A percentile compares a stretch with the other conserved stretches of the same genome.
These are phyloP conservation scores for Artemisia annua DNA, from an alignment of 129 eudicot species.

Conservation along the genomic window DNA sequence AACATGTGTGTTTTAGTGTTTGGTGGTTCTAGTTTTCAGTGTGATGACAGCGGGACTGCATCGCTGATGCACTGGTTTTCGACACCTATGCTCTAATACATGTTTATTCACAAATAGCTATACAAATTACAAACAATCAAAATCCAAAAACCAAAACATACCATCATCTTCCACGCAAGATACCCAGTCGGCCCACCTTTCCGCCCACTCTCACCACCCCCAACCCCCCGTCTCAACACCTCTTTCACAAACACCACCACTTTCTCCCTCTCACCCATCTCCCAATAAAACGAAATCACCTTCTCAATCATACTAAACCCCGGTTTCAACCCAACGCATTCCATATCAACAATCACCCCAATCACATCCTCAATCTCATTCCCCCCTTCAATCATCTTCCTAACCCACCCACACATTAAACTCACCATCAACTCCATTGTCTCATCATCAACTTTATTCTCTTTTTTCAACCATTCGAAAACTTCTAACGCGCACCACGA, in stretches of 20 bases:
- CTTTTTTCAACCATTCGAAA: constrained; percentile 89
- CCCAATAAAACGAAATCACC: constrained; percentile 90
- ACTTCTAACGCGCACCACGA: constrained; percentile 96
- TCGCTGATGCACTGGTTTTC: no score
- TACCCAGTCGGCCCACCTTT: constrained; percentile 89
- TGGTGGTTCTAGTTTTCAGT: no score
- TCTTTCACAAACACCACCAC: constrained; percentile 72
- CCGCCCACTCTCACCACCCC: constrained; percentile 44
- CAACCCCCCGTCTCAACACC: constrained; percentile 69
- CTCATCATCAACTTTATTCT: constrained; percentile 88
- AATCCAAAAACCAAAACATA: constrained; percentile 21
- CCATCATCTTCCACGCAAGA: constrained; percentile 99
- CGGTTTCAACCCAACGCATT: constrained; percentile 90
- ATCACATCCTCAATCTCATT: constrained; percentile 67
- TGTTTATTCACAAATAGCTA: no score
- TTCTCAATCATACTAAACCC: constrained; percentile 91
- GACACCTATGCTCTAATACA: no score
- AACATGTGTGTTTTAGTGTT: no score
- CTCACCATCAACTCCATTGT: constrained; percentile 98
- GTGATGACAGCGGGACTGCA: no score
- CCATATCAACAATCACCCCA: constrained; percentile 87
- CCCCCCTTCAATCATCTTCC: constrained; percentile 66
- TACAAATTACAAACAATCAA: background rate
- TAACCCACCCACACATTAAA: constrained; percentile 90
- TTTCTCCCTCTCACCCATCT: constrained; percentile 55